phyloP scores from a whole-genome alignment of 2,329 filamentous ascomycete species.

The Stylonectria norvegica region DNA sequence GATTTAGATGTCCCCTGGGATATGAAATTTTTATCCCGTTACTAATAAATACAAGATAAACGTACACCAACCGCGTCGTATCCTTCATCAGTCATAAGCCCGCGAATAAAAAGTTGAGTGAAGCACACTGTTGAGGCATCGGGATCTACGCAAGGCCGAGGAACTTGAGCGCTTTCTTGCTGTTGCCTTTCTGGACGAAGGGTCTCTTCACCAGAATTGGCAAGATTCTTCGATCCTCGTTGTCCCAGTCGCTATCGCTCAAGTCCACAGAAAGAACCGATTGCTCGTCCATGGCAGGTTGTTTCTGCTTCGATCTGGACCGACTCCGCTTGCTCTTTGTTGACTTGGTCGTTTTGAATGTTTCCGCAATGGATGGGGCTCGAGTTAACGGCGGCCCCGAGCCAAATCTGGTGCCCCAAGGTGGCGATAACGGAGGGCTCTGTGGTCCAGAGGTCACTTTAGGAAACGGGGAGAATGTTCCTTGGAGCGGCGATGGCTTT shows the following conservation, averaged over 20 bases:
- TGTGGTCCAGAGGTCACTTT: constrained; percentile 18
- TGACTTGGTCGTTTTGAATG: constrained; percentile 27
- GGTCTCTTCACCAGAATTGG: constrained; percentile 43
- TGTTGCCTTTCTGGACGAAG: constrained; percentile 38
- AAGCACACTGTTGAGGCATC: no score
- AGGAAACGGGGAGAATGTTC: constrained; percentile 32
- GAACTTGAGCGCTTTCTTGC: constrained; percentile 52
- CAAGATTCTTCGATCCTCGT: constrained; percentile 52
- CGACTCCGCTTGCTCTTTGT: constrained; percentile 28
- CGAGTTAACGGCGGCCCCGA: constrained; percentile 15
- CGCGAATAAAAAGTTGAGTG: no score
- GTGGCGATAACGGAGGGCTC: constrained; percentile 21
- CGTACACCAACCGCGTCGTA: no score
- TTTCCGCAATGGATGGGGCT: constrained; percentile 35
- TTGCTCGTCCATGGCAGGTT: constrained; percentile 23
- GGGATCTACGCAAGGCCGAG: constrained; percentile 42
- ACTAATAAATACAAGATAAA: no score
- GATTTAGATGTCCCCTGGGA: no score
- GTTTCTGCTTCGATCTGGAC: constrained; percentile 25
- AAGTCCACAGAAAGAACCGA: constrained; percentile 37
- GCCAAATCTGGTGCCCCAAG: constrained; percentile 10
- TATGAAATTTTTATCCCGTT: no score
- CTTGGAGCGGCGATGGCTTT: constrained; percentile 28
- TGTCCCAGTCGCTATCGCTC: constrained; percentile 42
- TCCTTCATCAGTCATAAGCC: no score